Base-by-base conservation (phyloP, 2,329 filamentous ascomycete genomes). In the Chaetomiaceae sp. region DNA sequence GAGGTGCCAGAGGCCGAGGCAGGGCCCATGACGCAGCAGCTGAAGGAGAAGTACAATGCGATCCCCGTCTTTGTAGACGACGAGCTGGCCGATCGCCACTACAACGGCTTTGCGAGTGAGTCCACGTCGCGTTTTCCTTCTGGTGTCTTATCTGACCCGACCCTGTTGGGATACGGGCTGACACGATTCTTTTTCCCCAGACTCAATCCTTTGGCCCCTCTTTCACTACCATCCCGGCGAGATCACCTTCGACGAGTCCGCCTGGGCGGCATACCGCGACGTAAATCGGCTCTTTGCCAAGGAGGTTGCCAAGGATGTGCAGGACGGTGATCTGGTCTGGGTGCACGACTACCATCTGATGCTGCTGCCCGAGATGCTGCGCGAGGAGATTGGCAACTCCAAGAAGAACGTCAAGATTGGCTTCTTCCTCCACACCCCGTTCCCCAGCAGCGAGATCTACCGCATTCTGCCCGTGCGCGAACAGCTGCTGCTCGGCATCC, bases 141-240 rank as follows among this genome's bases (percentile, higher is more conserved):
- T n/a, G n/a, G 17, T 23, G 9, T 30, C 8, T 34, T n/a, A 40
- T 41, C 34, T 35, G 13, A 34, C 27, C 3, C 9, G 5, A 12
- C 9, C 9, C 9, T 21, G 8, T 50, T 39, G 42, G 51, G 54
- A 55, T 30, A n/a, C n/a, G n/a, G 35, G 20, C n/a, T 3, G 8
- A 9, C 1, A 16, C 10, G 12, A 12, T 10, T 12, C 5, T 4
- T 1, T 14, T n/a, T 21, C 5, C 13, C 10, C 59, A 92, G 89
- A 99, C 71, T 95, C 89, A 7, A 97, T 97, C 68, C 84, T 99
- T 54, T 99, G 93, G 93, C 93, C 93, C 3, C 83, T 99, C 34
- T 95, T 99, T 76, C 93, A 97, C 74, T 97, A 97, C 73, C 93
- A 99, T 70, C 92, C 93, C 44, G 92, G 92, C 66, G 92, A 97